phyloP scores from a whole-genome alignment of 164 flowering plant genomes.

The Chloranthus sessilifolius region DNA sequence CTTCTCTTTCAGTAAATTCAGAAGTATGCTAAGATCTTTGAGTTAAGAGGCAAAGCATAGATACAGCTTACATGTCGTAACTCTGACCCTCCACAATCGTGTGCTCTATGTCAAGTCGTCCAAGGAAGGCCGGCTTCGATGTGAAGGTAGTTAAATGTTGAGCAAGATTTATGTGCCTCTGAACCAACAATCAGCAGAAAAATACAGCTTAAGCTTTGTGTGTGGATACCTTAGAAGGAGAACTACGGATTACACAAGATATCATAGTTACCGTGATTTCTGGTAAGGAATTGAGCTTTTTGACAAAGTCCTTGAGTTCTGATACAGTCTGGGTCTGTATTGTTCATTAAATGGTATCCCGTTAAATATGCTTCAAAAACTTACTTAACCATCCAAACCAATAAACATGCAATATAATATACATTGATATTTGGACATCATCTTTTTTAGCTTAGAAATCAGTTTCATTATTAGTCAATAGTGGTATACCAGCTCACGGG shows the following conservation, averaged over 20 bases:
- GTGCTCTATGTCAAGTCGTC: slow-evolving; percentile 91
- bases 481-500: too few relatives aligned
- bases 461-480: too few relatives aligned
- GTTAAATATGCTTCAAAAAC: too few relatives aligned
- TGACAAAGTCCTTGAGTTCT: slow-evolving; percentile 93
- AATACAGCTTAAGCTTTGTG: slow-evolving; percentile 1
- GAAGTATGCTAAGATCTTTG: background rate
- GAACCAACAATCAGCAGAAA: slow-evolving; percentile 18
- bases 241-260: background rate
- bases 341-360: background rate
- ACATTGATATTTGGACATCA: background rate
- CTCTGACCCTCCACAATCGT: slow-evolving; percentile 88
- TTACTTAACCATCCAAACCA: slow-evolving; percentile 1
- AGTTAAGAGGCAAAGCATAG: background rate
- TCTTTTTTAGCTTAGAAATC: too few relatives aligned
- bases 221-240: background rate
- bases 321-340: slow-evolving; percentile 82
- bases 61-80: slow-evolving; percentile 74
- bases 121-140: slow-evolving; percentile 82
- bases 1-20: background rate
- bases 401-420: too few relatives aligned
- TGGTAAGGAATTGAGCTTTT: slow-evolving; percentile 90
- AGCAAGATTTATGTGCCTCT: slow-evolving; percentile 99
- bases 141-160: slow-evolving; percentile 81
- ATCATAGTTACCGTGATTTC: slow-evolving; percentile 87